Base-by-base conservation (phyloP, 1,139 yeast species). In the Geotrichum siamense region DNA sequence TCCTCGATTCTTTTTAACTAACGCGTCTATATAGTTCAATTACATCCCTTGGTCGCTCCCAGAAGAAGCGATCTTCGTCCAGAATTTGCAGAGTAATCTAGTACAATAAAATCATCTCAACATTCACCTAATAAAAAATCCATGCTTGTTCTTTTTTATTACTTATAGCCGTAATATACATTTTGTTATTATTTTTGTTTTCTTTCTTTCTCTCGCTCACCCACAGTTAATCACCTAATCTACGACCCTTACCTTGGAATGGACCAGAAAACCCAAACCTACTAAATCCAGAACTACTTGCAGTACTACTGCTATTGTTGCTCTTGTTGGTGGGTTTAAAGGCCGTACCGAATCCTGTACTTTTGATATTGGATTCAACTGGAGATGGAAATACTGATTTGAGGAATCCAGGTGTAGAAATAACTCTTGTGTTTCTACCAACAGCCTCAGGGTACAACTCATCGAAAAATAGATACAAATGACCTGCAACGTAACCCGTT, bases 31-130 rank as follows among this genome's bases (percentile, higher is more conserved):
- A 65, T 78, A 54, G 77, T 80, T 27, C 91, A 82, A 60, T 69
- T 81, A 51, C 89, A 82, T 62, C 89, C 91, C 8, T 69, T 82
- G 57, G 86, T 79, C 49, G 79, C 75, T 16, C 89, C 89, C 20
- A 75, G 75, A 58, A 70, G 87, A 53, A 73, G 82, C 3, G 85
- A 81, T 54, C 66, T 81, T 58, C 74, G 87, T 60, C 85, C 83
- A 5, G 86, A 80, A 55, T 68, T 55, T 49, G 69, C 71, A 5
- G 71, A 65, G 43, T 57, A 52, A 50, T 44, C 13, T 35, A 28
- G 19, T 25, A 17, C 22, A 10, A n/a, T 15, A 10, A 29, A 16
- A 5, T 27, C 32, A 29, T 29, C 32, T n/a, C n/a, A n/a, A n/a
- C n/a, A n/a, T n/a, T n/a, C n/a, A n/a, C n/a, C n/a, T n/a, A n/a